These are phyloP conservation scores for Akanthomyces dipterigenus DNA, from an alignment of 2,329 filamentous ascomycete species.

Conservation along the genomic window DNA sequence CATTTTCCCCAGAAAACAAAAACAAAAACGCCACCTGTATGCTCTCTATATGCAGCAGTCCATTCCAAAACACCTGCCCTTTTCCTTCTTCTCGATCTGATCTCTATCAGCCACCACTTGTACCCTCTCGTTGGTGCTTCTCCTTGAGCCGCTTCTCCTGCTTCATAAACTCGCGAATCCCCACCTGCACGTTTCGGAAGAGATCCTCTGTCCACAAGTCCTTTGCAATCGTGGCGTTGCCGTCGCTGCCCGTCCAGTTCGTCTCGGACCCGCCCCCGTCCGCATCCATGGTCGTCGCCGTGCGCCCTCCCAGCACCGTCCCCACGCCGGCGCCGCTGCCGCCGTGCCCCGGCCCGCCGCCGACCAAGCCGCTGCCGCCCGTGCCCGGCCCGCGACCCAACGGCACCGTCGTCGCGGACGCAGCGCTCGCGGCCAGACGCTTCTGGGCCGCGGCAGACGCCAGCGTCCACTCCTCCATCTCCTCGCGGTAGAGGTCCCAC, in stretches of 20 bases:
- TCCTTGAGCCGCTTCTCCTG: slow-evolving; percentile 85
- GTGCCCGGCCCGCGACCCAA: slow-evolving; percentile 4
- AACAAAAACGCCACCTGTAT: slow-evolving; percentile 7
- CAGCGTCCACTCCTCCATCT: slow-evolving; percentile 80
- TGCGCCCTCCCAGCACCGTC: slow-evolving; percentile 27
- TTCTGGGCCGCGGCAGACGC: slow-evolving; percentile 57
- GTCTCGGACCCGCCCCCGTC: slow-evolving; percentile 67
- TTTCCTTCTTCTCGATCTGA: background rate
- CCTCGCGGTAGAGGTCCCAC: slow-evolving; percentile 86
- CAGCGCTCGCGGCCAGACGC: slow-evolving; percentile 33
- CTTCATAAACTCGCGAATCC: slow-evolving; percentile 95
- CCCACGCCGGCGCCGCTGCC: slow-evolving; percentile 20
- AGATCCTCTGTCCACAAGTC: slow-evolving; percentile 59
- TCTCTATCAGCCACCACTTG: slow-evolving; percentile 33
- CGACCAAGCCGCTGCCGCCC: background rate
- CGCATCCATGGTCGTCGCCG: slow-evolving; percentile 61
- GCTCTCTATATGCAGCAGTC: background rate
- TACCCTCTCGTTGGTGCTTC: slow-evolving; percentile 57
- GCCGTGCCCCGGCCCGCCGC: background rate
- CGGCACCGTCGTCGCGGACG: background rate
- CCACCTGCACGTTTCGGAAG: slow-evolving; percentile 78
- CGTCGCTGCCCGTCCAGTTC: background rate
- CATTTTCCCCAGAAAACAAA: background rate
- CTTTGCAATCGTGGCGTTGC: slow-evolving; percentile 36
- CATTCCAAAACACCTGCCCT: background rate